Evolutionary conservation across 495 filamentous ascomycete genomes (phyloP), one percentile per base, ranked within the genome.

Genomic region (Lasiosphaeria ovina): DNA sequence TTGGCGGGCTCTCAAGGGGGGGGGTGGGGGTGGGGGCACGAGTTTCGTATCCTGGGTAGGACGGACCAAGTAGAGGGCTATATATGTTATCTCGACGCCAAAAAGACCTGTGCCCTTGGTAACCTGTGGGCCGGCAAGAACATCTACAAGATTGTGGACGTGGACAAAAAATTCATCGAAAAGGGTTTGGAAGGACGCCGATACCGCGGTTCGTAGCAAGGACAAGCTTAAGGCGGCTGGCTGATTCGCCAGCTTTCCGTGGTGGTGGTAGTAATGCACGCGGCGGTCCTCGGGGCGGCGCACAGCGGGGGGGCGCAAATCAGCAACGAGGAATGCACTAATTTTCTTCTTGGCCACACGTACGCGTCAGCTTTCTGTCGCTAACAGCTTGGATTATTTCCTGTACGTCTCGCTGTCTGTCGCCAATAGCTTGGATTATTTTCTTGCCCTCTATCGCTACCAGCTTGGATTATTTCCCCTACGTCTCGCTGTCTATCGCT

Each of bases 41-140:
- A 98, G 71, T 98, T 98, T n/a, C 68, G 95, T 95, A 17, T 97
- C 91, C 6, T 98, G 94, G 94, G 95, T 98, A 38, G 94, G 94
- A 40, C 84, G 94, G 53, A 98, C 95, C 16, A 98, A 98, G 79
- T 92, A 96, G 76, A 97, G 96, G 77, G 90, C 98, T 71, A 97
- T 98, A 55, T 98, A 97, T 71, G 94, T 98, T 51, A 98, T 98
- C 53, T 98, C 94, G 1, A 98, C 94, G 3, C 87, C 91, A 9
- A 98, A 98, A 72, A 84, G 94, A 58, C 94, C 94, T 6, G 91
- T 98, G 14, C 94, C 94, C 0, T 76, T 98, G 16, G 93, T 98
- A 69, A 90, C 70, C 81, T 98, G 6, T 98, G 94, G 94, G 92
- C 90, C 7, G 86, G 87, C 60, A 97, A 97, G 71, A 84, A 85